These are phyloP conservation scores for Malassezia globosa DNA, from an alignment of 1,284 basidiomycete species.

Conservation along the genomic window DNA sequence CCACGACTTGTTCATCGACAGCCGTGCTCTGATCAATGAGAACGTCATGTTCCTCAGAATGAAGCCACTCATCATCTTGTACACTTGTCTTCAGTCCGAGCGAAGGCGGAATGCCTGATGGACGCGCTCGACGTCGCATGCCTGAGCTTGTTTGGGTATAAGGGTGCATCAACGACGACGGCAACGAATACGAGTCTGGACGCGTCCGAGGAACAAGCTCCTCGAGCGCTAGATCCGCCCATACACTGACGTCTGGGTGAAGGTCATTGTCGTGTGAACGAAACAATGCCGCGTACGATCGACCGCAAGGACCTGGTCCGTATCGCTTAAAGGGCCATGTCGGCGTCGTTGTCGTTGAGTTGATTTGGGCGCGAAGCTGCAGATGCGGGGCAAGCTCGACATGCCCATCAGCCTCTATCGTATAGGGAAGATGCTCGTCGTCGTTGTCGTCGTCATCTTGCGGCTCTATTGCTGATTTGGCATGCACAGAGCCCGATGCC, in stretches of 20 bases:
- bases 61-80: constrained; percentile 29
- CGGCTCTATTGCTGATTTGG: constrained; percentile 6
- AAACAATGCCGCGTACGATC: constrained; percentile 23
- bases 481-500: constrained; percentile 6
- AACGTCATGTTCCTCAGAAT: constrained; percentile 10
- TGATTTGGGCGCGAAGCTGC: constrained; percentile 12
- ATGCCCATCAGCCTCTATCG: constrained; percentile 2
- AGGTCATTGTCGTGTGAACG: constrained; percentile 17
- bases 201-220: constrained; percentile 20
- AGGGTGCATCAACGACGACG: constrained; percentile 16
- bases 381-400: constrained; percentile 17
- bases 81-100: background rate
- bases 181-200: constrained; percentile 9
- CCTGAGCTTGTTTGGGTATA: constrained; percentile 11
- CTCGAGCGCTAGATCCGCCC: constrained; percentile 35
- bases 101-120: constrained; percentile 8
- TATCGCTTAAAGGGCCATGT: constrained; percentile 28
- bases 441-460: background rate
- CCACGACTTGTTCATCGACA: background rate
- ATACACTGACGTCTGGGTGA: constrained; percentile 21
- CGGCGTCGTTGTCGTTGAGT: constrained; percentile 6
- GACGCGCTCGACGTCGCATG: constrained; percentile 2
- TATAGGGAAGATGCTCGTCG: background rate
- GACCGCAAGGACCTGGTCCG: constrained; percentile 26
- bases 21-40: background rate